Evolutionary conservation across 2,329 filamentous ascomycete genomes (phyloP).

Genomic region (Aspergillus aculeatinus): DNA sequence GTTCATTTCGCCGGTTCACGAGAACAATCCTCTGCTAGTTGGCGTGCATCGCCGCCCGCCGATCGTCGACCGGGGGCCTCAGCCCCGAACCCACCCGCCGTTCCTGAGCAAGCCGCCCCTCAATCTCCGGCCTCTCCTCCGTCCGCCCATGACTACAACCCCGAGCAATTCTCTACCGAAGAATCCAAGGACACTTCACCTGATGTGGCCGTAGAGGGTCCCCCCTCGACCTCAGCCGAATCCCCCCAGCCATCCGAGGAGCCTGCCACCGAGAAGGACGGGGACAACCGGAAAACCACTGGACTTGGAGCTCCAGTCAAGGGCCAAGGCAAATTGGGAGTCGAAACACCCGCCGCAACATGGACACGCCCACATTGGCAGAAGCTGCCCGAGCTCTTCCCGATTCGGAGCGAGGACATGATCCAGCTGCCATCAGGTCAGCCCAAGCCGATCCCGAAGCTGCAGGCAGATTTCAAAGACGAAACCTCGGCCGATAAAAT

Average conservation of each 20-base stretch:
- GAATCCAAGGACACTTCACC: background rate
- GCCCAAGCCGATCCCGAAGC: conserved; percentile 68
- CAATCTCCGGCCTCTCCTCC: conserved; percentile 14
- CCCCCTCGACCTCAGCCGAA: conserved; percentile 4
- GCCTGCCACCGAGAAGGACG: conserved; percentile 7
- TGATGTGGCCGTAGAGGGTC: conserved; percentile 1
- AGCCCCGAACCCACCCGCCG: conserved; percentile 13
- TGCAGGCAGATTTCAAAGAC: conserved; percentile 69
- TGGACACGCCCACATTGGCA: conserved; percentile 64
- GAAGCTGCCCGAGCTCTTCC: conserved; percentile 73
- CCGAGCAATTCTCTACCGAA: background rate
- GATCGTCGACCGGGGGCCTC: conserved; percentile 16
- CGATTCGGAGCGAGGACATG: conserved; percentile 67
- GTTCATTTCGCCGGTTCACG: conserved; percentile 53
- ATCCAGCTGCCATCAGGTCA: conserved; percentile 73
- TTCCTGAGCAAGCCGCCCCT: conserved; percentile 10
- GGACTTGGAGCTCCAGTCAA: conserved; percentile 14
- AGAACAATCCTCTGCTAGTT: conserved; percentile 26
- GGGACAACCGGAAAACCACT: conserved; percentile 5
- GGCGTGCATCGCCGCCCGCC: conserved; percentile 14
- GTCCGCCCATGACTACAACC: background rate
- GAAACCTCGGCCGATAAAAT: conserved; percentile 62
- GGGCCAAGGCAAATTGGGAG: conserved; percentile 36
- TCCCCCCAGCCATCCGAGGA: background rate
- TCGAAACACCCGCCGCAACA: conserved; percentile 26